Evolutionary conservation across 106 monocot genomes (phyloP).

Genomic region (Posidonia australis): DNA sequence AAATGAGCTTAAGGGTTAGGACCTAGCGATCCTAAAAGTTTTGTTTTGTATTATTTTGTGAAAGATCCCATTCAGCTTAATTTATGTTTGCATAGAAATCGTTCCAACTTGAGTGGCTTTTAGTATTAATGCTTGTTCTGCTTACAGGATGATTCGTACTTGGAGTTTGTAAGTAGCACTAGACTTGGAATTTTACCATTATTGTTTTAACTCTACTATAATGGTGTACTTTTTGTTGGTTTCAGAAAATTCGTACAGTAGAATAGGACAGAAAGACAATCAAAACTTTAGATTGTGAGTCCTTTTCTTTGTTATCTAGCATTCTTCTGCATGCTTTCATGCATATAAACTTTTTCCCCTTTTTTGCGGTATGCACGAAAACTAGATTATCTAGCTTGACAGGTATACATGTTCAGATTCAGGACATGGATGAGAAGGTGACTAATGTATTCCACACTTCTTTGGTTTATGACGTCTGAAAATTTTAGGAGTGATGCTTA

Average conservation of each 20-base stretch:
- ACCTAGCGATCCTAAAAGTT: too few relatives aligned
- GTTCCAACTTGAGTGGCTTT: background rate
- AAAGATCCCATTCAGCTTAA: background rate
- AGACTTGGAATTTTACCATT: background rate
- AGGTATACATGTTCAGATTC: too few relatives aligned
- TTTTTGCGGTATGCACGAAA: too few relatives aligned
- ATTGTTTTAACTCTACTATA: background rate
- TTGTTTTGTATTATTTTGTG: background rate
- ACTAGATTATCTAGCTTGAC: too few relatives aligned
- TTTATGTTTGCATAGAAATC: background rate
- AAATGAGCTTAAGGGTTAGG: too few relatives aligned
- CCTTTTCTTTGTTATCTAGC: background rate
- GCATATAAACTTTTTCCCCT: too few relatives aligned
- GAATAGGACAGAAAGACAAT: slow-evolving; percentile 53
- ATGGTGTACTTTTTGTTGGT: background rate
- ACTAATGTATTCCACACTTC: too few relatives aligned
- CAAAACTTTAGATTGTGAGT: slow-evolving; percentile 52
- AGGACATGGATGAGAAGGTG: too few relatives aligned
- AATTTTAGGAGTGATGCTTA: too few relatives aligned
- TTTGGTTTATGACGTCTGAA: too few relatives aligned
- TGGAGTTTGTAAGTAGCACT: slow-evolving; percentile 42
- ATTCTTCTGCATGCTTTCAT: background rate
- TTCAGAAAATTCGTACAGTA: slow-evolving; percentile 53
- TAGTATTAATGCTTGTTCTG: background rate
- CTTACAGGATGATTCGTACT: slow-evolving; percentile 47